Evolutionary conservation across 2,329 filamentous ascomycete genomes (phyloP).

Genomic region (Fusarium napiforme): DNA sequence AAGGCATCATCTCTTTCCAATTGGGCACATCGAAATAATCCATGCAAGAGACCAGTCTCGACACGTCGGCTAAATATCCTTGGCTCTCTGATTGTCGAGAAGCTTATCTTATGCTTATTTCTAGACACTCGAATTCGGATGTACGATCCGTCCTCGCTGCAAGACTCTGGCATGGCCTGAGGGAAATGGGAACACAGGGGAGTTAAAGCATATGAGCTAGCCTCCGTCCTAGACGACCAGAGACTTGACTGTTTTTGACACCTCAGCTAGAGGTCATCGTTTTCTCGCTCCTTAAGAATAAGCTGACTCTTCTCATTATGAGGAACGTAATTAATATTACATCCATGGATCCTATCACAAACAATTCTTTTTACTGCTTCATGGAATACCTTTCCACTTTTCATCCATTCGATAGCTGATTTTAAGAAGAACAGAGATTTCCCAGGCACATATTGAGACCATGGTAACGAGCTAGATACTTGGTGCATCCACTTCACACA

Average conservation of each 20-base stretch:
- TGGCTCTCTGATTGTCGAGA: not conserved
- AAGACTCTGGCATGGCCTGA: not conserved
- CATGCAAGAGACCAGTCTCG: not conserved
- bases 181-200: not conserved
- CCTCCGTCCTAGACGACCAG: too few relatives aligned
- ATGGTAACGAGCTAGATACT: not conserved
- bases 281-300: not conserved
- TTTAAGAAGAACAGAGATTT: not conserved
- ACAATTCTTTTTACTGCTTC: too few relatives aligned
- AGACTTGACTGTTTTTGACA: not conserved
- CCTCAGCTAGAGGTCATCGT: not conserved
- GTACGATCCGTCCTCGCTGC: not conserved
- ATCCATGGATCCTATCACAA: not conserved
- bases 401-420: not conserved
- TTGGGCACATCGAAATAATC: not conserved
- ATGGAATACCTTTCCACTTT: not conserved
- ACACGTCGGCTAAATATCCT: slow-evolving; percentile 2
- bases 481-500: not conserved
- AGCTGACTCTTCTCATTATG: not conserved
- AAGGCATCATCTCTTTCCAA: not conserved
- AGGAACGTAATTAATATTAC: not conserved
- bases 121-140: not conserved
- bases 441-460: too few relatives aligned
- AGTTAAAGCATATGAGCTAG: not conserved
- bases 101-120: slow-evolving; percentile 28